Evolutionary conservation across 2,329 filamentous ascomycete genomes (phyloP).

Genomic region (Monosporascus sp.): DNA sequence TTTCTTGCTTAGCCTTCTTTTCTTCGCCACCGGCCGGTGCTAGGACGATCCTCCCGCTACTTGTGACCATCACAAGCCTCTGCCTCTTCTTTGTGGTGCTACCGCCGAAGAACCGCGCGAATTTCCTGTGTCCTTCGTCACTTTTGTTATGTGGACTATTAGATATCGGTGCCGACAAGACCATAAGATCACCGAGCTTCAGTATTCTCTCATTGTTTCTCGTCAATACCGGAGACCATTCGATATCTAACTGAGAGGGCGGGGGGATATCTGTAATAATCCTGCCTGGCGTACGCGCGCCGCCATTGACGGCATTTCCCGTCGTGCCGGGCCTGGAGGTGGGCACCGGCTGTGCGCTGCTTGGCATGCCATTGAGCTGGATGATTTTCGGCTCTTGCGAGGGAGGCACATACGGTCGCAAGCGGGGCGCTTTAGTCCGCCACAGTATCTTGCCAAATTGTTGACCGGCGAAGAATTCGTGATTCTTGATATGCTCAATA

Average conservation of each 20-base stretch:
- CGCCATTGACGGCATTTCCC: conserved; percentile 38
- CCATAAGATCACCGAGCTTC: conserved; percentile 86
- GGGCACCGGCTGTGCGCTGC: conserved; percentile 21
- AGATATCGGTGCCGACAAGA: conserved; percentile 71
- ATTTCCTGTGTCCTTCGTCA: conserved; percentile 75
- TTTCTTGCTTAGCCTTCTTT: conserved; percentile 89
- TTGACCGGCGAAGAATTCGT: conserved; percentile 89
- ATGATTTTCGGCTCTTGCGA: conserved; percentile 68
- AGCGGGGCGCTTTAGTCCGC: conserved; percentile 81
- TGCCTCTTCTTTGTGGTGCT: conserved; percentile 89
- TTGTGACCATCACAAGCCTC: conserved; percentile 90
- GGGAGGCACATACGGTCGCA: conserved; percentile 79
- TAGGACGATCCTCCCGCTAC: conserved; percentile 81
- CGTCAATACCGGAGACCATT: conserved; percentile 95
- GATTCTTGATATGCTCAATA: conserved; percentile 94
- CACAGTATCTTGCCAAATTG: conserved; percentile 79
- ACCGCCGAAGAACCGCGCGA: conserved; percentile 89
- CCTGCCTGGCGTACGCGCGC: conserved; percentile 61
- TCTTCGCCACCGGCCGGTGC: conserved; percentile 90
- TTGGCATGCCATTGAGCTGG: conserved; percentile 58
- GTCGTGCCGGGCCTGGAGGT: conserved; percentile 25
- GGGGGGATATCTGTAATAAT: conserved; percentile 94
- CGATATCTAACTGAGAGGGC: conserved; percentile 94
- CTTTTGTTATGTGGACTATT: conserved; percentile 69
- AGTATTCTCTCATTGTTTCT: conserved; percentile 89